Evolutionary conservation across 2,329 filamentous ascomycete species (phyloP).

Genomic region (Neofusicoccum kwambonambiense): DNA sequence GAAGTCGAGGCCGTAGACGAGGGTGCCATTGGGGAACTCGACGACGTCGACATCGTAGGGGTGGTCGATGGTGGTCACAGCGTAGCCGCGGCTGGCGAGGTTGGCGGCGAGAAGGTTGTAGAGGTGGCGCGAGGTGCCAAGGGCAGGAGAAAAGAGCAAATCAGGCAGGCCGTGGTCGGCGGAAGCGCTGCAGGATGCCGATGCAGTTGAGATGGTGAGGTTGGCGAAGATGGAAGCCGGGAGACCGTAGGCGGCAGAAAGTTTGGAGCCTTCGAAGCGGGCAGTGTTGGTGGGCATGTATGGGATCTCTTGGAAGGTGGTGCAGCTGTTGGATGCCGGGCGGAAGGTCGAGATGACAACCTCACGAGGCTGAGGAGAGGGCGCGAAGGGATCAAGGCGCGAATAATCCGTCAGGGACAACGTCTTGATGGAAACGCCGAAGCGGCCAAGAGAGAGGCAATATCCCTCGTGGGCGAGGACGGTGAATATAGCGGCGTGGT

Average conservation of each 20-base stretch:
- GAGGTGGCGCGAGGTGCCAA: conserved; percentile 43
- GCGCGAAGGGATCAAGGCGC: neutral
- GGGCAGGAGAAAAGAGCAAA: conserved; percentile 46
- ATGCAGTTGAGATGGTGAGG: neutral
- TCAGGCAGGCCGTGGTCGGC: conserved; percentile 17
- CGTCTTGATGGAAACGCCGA: neutral
- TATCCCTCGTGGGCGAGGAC: neutral
- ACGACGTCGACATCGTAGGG: conserved; percentile 48
- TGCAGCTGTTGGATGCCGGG: neutral
- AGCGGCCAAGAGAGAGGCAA: neutral
- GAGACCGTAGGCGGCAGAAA: neutral
- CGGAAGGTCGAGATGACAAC: neutral
- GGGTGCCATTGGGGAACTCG: conserved; percentile 45
- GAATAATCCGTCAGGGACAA: neutral
- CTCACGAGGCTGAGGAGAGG: neutral
- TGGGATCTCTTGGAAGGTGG: neutral
- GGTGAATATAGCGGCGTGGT: neutral
- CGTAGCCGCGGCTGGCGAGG: conserved; percentile 48
- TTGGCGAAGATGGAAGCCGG: neutral
- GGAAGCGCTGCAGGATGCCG: neutral
- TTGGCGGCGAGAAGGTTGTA: conserved; percentile 47
- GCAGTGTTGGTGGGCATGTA: neutral
- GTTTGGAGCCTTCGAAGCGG: neutral
- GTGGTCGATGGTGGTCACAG: conserved; percentile 52
- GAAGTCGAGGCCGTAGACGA: too few species aligned